A percentile compares a stretch with the other conserved stretches of the same genome.
phyloP scores from a whole-genome alignment of 345 rosid genomes.

The Eucalyptus melliodora region DNA sequence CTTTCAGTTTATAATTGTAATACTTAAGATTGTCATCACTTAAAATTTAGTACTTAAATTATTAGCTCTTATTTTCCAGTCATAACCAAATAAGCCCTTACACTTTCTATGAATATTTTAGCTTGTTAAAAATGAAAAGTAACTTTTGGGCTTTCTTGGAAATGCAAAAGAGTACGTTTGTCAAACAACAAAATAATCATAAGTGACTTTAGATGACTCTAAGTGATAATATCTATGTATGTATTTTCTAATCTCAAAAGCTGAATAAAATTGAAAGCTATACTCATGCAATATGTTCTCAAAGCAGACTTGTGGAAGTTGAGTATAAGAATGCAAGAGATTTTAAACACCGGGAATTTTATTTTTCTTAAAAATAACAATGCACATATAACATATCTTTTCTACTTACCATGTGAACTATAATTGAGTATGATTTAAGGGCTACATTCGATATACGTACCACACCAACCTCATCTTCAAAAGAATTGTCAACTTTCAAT shows the following conservation, averaged over 20 bases:
- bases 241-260: neutral
- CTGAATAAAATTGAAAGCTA: neutral
- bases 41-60: neutral
- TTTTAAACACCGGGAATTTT: neutral
- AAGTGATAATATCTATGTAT: neutral
- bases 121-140: neutral
- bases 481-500: neutral
- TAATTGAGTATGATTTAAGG: neutral
- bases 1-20: neutral
- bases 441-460: fast-evolving
- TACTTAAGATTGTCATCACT: neutral
- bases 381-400: neutral
- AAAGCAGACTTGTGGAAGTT: neutral
- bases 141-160: neutral
- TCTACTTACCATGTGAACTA: neutral
- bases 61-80: neutral
- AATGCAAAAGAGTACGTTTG: neutral
- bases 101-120: neutral
- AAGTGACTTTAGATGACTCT: neutral
- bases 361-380: neutral
- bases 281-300: neutral
- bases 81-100: neutral
- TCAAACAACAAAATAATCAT: neutral
- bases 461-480: neutral
- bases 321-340: neutral